phyloP scores from a whole-genome alignment of 2,329 filamentous ascomycete species.

The Fusarium anguioides region DNA sequence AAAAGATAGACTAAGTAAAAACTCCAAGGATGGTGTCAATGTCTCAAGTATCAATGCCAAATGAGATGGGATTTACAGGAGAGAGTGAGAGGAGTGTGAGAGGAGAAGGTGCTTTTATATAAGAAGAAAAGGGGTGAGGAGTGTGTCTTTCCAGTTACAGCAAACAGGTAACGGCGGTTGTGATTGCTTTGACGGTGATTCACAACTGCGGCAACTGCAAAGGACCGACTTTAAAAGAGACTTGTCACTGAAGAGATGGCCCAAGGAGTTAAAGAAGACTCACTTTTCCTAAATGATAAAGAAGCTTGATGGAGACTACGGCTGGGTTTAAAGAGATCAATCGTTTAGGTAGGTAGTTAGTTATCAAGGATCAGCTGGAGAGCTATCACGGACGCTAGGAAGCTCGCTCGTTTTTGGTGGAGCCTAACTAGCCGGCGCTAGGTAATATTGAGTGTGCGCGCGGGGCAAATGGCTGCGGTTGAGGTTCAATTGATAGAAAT shows the following conservation, averaged over 20 bases:
- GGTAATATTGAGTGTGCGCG: background rate
- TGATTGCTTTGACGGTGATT: too few relatives aligned
- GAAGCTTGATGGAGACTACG: background rate
- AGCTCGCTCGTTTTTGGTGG: constrained; percentile 21
- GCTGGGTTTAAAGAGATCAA: background rate
- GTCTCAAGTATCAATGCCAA: too few relatives aligned
- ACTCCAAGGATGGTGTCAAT: background rate
- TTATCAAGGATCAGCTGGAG: background rate
- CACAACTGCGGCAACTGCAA: background rate
- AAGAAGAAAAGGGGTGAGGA: background rate
- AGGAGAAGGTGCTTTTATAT: constrained; percentile 8
- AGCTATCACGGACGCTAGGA: constrained; percentile 15
- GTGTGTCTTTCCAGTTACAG: too few relatives aligned
- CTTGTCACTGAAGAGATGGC: background rate
- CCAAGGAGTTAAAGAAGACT: background rate
- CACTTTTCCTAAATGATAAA: background rate
- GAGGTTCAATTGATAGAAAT: background rate
- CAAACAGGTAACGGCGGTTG: too few relatives aligned
- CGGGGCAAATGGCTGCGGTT: background rate
- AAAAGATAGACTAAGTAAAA: background rate
- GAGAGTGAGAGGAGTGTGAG: background rate
- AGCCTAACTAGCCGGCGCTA: constrained; percentile 1
- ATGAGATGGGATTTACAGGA: too few relatives aligned
- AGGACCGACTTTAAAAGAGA: background rate
- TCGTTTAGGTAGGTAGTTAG: too few relatives aligned